A percentile compares a stretch with the other conserved stretches of the same genome.
Evolutionary conservation across 1,284 basidiomycete species (phyloP).

Genomic region (Mrakiaceae sp.): DNA sequence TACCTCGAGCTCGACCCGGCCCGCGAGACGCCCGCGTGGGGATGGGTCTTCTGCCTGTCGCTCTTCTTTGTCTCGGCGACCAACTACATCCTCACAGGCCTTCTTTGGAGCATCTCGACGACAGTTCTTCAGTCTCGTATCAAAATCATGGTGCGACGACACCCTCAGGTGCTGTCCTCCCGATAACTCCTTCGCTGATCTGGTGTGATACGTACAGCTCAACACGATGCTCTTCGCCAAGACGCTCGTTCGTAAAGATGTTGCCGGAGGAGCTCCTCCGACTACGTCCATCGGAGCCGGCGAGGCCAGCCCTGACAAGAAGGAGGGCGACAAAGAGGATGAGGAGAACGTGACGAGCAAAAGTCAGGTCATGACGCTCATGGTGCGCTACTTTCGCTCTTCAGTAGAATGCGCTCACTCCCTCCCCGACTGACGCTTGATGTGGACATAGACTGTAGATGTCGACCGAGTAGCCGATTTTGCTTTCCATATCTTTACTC

Average conservation of each 20-base stretch:
- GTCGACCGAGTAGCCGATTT: constrained; percentile 81
- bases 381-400: constrained; percentile 30
- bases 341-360: constrained; percentile 77
- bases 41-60: constrained; percentile 41
- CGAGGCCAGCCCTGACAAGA: constrained; percentile 24
- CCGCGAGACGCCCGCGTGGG: constrained; percentile 38
- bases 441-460: constrained; percentile 51
- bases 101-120: constrained; percentile 31
- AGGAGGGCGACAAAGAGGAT: constrained; percentile 41
- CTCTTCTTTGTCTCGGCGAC: constrained; percentile 55
- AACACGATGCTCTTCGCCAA: constrained; percentile 80
- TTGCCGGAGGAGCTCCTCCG: constrained; percentile 39
- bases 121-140: constrained; percentile 41
- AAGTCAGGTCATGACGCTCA: constrained; percentile 75
- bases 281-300: constrained; percentile 22
- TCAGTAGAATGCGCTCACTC: neutral
- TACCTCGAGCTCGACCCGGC: constrained; percentile 55
- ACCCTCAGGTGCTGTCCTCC: too few species aligned
- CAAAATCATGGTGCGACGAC: constrained; percentile 35
- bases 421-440: neutral
- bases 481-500: constrained; percentile 60
- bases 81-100: constrained; percentile 39
- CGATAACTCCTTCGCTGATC: too few species aligned
- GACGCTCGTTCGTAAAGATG: constrained; percentile 75
- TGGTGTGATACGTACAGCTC: constrained; percentile 42